Conservation (phyloP, 2,329 filamentous ascomycete species). For the Phaeosphaeriaceae sp. region DNA sequence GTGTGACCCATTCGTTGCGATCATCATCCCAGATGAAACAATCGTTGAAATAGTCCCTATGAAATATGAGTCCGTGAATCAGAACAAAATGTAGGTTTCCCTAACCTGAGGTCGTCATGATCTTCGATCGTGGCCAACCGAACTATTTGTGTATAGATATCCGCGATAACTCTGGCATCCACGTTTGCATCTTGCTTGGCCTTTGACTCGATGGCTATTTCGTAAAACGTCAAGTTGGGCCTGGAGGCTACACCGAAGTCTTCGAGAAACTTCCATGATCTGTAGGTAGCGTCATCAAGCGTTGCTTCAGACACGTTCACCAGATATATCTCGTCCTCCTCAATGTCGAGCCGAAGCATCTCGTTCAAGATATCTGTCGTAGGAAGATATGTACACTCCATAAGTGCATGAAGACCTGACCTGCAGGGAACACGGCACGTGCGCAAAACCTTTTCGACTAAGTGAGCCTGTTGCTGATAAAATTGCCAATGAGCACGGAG, state of each 20-base stretch:
- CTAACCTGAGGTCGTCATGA: not conserved
- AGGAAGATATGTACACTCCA: constrained; percentile 15
- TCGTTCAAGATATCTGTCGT: constrained; percentile 6
- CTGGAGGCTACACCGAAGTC: constrained; percentile 14
- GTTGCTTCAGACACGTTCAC: constrained; percentile 6
- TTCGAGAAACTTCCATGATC: constrained; percentile 23
- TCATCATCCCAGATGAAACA: not conserved
- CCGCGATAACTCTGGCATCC: not conserved
- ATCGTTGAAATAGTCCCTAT: not conserved
- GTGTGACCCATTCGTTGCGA: not conserved
- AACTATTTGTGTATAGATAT: constrained; percentile 7
- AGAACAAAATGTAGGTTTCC: not conserved
- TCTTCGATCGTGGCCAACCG: constrained; percentile 7
- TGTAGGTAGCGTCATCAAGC: constrained; percentile 1
- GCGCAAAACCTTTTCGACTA: constrained; percentile 1
- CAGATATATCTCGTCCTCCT: constrained; percentile 5
- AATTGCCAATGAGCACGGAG: constrained; percentile 22
- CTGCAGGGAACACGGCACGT: constrained; percentile 11
- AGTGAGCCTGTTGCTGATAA: constrained; percentile 9
- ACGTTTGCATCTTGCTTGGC: not conserved
- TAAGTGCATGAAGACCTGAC: not conserved
- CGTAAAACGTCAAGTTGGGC: constrained; percentile 20
- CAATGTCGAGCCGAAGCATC: not conserved
- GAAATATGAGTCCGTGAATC: not conserved
- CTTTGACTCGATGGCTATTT: constrained; percentile 1